Percentiles rank a stretch among this genome's conserved stretches.
Evolutionary conservation across 2,329 filamentous ascomycete species (phyloP).

Genomic region (Phyllosticta paracitricarpa): DNA sequence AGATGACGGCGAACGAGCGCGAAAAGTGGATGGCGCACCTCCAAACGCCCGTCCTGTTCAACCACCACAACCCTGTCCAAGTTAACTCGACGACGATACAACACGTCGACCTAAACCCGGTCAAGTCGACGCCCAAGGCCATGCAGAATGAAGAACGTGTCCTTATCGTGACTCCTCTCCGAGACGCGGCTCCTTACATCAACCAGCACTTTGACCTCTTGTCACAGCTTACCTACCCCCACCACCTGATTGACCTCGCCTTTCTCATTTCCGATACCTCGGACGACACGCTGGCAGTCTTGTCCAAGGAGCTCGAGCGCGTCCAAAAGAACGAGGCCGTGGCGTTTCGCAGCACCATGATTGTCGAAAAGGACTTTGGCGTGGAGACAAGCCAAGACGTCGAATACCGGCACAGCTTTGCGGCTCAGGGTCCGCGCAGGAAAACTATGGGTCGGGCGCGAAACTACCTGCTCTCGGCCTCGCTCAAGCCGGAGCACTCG

Average conservation of each 20-base stretch:
- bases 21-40: slow-evolving; percentile 80
- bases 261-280: slow-evolving; percentile 88
- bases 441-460: slow-evolving; percentile 84
- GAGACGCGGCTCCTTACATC: slow-evolving; percentile 75
- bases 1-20: slow-evolving; percentile 87
- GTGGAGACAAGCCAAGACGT: slow-evolving; percentile 67
- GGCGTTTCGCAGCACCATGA: slow-evolving; percentile 73
- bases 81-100: slow-evolving; percentile 73
- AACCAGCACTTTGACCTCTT: slow-evolving; percentile 90
- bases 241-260: slow-evolving; percentile 86
- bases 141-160: slow-evolving; percentile 73
- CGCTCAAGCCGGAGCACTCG: slow-evolving; percentile 85
- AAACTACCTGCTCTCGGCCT: slow-evolving; percentile 78
- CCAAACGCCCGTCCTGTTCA: slow-evolving; percentile 90
- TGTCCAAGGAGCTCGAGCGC: slow-evolving; percentile 75
- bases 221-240: slow-evolving; percentile 82
- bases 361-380: slow-evolving; percentile 89
- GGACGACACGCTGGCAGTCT: slow-evolving; percentile 83
- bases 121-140: slow-evolving; percentile 72
- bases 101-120: slow-evolving; percentile 72
- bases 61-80: slow-evolving; percentile 80
- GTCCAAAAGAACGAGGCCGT: slow-evolving; percentile 72
- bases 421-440: slow-evolving; percentile 77
- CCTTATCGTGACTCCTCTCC: slow-evolving; percentile 83
- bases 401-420: slow-evolving; percentile 73